Evolutionary conservation across 805 yeast species (phyloP).

Genomic region (Blastobotrys muscicola): DNA sequence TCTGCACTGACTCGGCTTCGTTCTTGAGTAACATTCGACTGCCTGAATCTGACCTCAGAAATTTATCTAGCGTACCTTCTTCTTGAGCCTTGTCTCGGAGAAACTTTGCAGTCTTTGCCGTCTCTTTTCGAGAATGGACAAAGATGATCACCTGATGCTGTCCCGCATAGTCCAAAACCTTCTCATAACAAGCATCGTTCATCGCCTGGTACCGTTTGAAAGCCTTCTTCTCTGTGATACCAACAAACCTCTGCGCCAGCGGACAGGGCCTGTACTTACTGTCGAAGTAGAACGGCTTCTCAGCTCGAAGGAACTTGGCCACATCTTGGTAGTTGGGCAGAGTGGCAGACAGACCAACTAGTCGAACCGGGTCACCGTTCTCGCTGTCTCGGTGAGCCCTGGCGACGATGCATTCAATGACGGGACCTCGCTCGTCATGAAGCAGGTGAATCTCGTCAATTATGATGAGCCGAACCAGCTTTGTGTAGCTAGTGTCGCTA

Average conservation of each 20-base stretch:
- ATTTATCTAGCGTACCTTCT: constrained; percentile 38
- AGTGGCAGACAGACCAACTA: constrained; percentile 88
- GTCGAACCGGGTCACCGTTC: constrained; percentile 44
- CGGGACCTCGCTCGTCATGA: constrained; percentile 95
- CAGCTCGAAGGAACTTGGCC: constrained; percentile 67
- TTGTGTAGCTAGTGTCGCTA: constrained; percentile 53
- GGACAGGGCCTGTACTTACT: constrained; percentile 88
- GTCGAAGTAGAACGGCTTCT: constrained; percentile 65
- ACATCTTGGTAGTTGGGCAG: constrained; percentile 85
- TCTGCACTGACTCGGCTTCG: constrained; percentile 51
- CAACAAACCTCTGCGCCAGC: constrained; percentile 75
- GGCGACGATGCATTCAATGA: constrained; percentile 77
- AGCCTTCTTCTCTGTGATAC: constrained; percentile 76
- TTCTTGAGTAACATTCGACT: constrained; percentile 58
- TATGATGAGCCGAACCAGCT: constrained; percentile 58
- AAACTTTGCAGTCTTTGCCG: constrained; percentile 73
- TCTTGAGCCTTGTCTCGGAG: constrained; percentile 52
- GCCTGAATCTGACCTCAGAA: constrained; percentile 39
- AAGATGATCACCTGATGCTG: constrained; percentile 78
- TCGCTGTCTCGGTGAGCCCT: constrained; percentile 48
- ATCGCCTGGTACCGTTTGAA: constrained; percentile 69
- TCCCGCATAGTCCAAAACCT: constrained; percentile 51
- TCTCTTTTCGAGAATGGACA: constrained; percentile 91
- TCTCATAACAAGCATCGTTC: constrained; percentile 86
- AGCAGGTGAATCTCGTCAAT: constrained; percentile 89